Evolutionary conservation across 1,284 basidiomycete species (phyloP).

Genomic region (Malassezia restricta): DNA sequence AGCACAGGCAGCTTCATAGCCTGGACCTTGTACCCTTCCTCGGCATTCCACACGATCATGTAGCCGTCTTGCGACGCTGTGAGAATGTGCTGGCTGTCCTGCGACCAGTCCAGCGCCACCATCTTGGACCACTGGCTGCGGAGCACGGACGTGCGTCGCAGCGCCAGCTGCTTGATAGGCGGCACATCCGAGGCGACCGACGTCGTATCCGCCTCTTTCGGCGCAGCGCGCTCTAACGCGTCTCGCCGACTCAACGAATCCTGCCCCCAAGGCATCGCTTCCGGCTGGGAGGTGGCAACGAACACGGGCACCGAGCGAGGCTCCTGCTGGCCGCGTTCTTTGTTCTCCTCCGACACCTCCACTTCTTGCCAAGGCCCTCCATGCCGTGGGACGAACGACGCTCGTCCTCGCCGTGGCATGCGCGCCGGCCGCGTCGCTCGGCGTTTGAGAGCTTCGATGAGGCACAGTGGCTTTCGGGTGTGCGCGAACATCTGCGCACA

Average conservation of each 20-base stretch:
- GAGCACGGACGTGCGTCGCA: conserved; percentile 85
- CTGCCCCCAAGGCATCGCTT: no score
- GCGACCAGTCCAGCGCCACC: conserved; percentile 98
- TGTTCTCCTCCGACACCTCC: background rate
- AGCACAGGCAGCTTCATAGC: conserved; percentile 91
- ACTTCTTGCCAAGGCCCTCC: background rate
- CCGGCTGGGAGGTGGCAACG: no score
- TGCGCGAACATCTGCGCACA: conserved; percentile 6
- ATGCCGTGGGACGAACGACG: background rate
- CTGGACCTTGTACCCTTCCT: conserved; percentile 98
- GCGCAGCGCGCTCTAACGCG: no score
- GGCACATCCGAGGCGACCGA: background rate
- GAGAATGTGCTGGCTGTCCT: conserved; percentile 88
- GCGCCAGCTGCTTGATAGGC: conserved; percentile 54
- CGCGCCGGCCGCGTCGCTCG: conserved; percentile 1
- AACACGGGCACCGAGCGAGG: no score
- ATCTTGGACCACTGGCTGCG: conserved; percentile 98
- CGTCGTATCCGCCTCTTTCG: no score
- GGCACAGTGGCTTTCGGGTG: background rate
- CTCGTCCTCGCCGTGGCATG: background rate
- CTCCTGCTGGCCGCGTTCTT: no score
- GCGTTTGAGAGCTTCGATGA: conserved; percentile 15
- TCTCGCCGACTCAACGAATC: no score
- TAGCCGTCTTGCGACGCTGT: conserved; percentile 98
- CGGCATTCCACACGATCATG: conserved; percentile 98